phyloP scores from a whole-genome alignment of 441 rosid genomes.

The Jatropha multifida region DNA sequence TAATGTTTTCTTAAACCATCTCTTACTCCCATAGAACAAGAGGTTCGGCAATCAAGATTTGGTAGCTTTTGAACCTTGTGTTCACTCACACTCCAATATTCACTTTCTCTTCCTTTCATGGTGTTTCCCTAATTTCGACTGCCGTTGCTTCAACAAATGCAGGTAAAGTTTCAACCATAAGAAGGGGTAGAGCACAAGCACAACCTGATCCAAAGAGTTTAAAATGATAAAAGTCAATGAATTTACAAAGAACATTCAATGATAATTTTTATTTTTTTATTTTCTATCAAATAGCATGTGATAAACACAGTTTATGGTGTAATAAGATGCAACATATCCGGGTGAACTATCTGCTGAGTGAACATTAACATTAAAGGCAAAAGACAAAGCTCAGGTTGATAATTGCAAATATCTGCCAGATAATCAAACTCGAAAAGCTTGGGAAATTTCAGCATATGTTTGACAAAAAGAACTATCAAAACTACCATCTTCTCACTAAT shows the following conservation, averaged over 20 bases:
- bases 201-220: slow-evolving; percentile 42
- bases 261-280: not conserved
- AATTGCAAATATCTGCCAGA: not conserved
- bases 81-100: not conserved
- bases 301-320: not conserved
- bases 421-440: not conserved
- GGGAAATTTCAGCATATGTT: not conserved
- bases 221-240: slow-evolving; percentile 15
- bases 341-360: not conserved
- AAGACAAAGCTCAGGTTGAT: not conserved
- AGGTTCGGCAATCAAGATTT: slow-evolving; percentile 1
- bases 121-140: slow-evolving; percentile 51
- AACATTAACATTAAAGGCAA: not conserved
- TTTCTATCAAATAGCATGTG: not conserved
- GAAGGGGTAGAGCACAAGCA: slow-evolving; percentile 68
- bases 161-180: slow-evolving; percentile 73
- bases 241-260: not conserved
- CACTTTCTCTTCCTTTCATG: slow-evolving; percentile 38
- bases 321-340: not conserved
- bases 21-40: not conserved
- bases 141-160: slow-evolving; percentile 69
- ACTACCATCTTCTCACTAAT: not conserved
- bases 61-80: not conserved
- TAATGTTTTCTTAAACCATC: not conserved
- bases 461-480: not conserved